Evolutionary conservation across 2,329 filamentous ascomycete species (phyloP), one percentile per base, ranked within the genome.

Genomic region (Trichoderma afroharzianum): DNA sequence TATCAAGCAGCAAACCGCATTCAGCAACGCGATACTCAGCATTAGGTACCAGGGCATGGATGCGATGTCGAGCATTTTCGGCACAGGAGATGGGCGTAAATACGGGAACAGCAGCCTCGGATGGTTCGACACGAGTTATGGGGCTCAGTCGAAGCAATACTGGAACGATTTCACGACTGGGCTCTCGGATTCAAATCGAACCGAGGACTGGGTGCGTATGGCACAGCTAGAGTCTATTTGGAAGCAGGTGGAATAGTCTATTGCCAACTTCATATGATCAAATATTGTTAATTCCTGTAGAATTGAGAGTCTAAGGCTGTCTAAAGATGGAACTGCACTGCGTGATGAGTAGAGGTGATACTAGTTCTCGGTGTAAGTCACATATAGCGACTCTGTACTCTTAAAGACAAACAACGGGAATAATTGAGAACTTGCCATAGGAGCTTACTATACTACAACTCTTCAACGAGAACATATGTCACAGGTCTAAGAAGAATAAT

Each of bases 1-100:
- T 3, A 63, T 70, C 4, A 70, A 63, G 26, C 32, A 50, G 18
- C 58, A 63, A 26, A 26, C 11, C 4, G 58, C 68, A 18, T 14
- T 63, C 3, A 28, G 6, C 4, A 18, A 63, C 9, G 59, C 6
- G 26, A 0, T 58, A 8, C 68, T 70, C 18, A 63, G 68, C 30
- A n/a, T 70, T 28, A 47, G n/a, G n/a, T 70, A 63, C 50, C 5
- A 24, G 5, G 59, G 58, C n/a, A 62, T 70, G 68, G 68, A 70
- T 39, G 58, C 39, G 8, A 36, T 63, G 58, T 15, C 43, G 32
- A 28, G 28, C 1, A 7, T 61, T 1, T 32, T 68, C 0, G 55
- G 66, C 4, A 14, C 3, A 0, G 24, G 26, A 15, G 55, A 61
- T 21, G 55, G 28, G 14, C 1, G 12, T 4, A 59, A 6, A n/a